Conservation (phyloP, 345 rosid genomes). For the Carallia pectinifolia region DNA sequence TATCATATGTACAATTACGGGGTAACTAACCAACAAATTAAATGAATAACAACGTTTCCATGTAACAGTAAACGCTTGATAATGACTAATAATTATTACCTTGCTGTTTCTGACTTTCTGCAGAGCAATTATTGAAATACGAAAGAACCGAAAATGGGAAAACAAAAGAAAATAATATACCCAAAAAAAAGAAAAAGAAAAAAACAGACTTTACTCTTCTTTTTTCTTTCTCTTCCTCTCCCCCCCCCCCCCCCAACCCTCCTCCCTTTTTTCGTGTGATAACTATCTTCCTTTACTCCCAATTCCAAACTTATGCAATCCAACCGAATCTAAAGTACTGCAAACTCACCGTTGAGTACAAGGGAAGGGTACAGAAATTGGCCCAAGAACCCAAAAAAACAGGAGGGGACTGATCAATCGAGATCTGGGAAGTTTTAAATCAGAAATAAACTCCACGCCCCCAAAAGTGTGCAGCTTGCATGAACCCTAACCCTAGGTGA, state of each 20-base stretch:
- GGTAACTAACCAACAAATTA: neutral
- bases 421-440: neutral
- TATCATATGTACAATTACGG: neutral
- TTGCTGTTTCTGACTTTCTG: neutral
- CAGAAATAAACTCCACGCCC: neutral
- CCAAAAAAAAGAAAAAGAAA: too few relatives aligned
- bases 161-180: too few relatives aligned
- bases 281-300: too few relatives aligned
- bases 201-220: too few relatives aligned
- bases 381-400: neutral
- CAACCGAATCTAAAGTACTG: too few relatives aligned
- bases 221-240: too few relatives aligned
- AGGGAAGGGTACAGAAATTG: too few relatives aligned
- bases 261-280: too few relatives aligned
- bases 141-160: too few relatives aligned
- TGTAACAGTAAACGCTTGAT: neutral
- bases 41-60: neutral
- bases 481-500: slow-evolving; percentile 39
- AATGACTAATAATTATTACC: neutral
- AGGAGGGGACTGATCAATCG: neutral
- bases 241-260: too few relatives aligned
- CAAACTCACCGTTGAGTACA: too few relatives aligned
- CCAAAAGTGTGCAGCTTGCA: neutral
- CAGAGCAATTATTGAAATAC: neutral
- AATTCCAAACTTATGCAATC: too few relatives aligned